Base-by-base conservation (phyloP, 176 grass and related monocot genomes). In the Urochloa ruziziensis region DNA sequence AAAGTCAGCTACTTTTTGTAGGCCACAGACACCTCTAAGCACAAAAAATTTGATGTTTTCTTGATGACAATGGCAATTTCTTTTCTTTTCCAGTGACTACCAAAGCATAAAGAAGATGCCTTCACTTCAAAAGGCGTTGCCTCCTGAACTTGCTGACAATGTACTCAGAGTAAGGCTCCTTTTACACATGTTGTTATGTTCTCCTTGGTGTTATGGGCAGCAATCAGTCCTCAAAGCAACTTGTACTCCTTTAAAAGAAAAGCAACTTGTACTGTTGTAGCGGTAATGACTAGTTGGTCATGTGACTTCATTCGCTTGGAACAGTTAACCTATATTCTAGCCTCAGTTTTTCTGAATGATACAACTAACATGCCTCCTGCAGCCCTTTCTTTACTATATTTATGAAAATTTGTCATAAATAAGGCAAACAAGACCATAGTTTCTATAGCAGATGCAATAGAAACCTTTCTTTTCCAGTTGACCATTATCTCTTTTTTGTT, bases 71-170 rank as follows among this genome's bases (percentile, higher is more conserved):
- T 52, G 70, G 27, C 29, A 62, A 62, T 33, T 10, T 61, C 4
- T 3, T 71, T 66, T 27, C 12, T 0, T 83, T 75, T 79, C 54
- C 64, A 81, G 24, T 83, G 36, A 59, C 43, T 43, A 39, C 44
- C 60, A 23, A 24, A 62, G 79, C 40, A 75, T 80, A 60, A 67
- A 85, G 46, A 73, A 85, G 78, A 92, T 92, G 93, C 90, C 93
- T 77, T 90, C 93, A 16, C 56, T 90, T 82, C 90, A 94, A 40
- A 85, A 87, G 29, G 90, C 90, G 35, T 88, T 94, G 65, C 93
- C 93, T 49, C 85, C 90, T 25, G 93, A 94, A 54, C 81, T 94
- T 53, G 93, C 93, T 70, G 93, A 94, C 71, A 92, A 94, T 80
- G 93, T 91, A 2, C 83, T 94, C 78, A 90, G 93, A 54, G 93